A percentile compares a stretch with the other conserved stretches of the same genome.
Conservation (phyloP, 139 green algal genomes). For the Picochlorum sp. region DNA sequence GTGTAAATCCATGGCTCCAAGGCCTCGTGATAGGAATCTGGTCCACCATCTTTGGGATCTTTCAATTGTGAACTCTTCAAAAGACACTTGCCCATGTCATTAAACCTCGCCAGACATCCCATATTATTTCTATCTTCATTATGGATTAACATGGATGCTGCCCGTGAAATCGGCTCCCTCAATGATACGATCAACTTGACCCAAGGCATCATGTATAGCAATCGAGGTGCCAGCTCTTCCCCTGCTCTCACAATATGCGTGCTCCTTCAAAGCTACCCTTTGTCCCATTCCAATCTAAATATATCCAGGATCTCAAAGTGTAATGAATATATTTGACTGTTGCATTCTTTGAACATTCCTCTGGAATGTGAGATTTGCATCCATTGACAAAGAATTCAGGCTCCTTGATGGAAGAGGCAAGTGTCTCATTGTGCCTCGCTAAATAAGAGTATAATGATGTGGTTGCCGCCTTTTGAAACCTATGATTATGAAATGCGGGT, state of each 20-base stretch:
- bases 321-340: conserved; percentile 2
- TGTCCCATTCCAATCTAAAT: neutral
- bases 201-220: conserved; percentile 18
- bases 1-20: conserved; percentile 1
- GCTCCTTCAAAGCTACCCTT: conserved; percentile 11
- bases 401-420: conserved; percentile 6
- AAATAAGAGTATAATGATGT: conserved; percentile 1
- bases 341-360: neutral
- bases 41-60: neutral
- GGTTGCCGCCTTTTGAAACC: conserved; percentile 16
- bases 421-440: neutral
- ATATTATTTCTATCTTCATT: conserved; percentile 12
- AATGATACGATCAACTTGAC: conserved; percentile 18
- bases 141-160: conserved; percentile 25
- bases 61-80: conserved; percentile 5
- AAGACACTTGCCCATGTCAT: conserved; percentile 4
- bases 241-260: conserved; percentile 13
- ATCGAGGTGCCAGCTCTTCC: conserved; percentile 4
- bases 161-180: conserved; percentile 21
- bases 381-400: conserved; percentile 11
- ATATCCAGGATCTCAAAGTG: neutral
- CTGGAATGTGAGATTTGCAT: conserved; percentile 2
- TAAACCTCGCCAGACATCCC: neutral
- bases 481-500: conserved; percentile 10
- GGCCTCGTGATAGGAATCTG: conserved; percentile 1